phyloP scores from a whole-genome alignment of 2,329 filamentous ascomycete species.

The Aspergillus persii region DNA sequence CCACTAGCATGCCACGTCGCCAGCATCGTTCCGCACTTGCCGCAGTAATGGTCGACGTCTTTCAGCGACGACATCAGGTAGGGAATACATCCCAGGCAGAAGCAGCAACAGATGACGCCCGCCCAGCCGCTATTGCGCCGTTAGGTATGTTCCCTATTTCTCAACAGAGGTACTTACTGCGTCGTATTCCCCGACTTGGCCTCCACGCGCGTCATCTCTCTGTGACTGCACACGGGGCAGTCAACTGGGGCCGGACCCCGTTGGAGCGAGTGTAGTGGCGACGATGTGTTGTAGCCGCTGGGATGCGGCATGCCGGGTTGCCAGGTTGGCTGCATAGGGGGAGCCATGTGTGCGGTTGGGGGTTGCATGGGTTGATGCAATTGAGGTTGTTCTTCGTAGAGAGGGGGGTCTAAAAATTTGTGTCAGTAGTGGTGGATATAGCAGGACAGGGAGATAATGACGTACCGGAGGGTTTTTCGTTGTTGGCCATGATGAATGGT shows the following conservation, averaged over 20 bases:
- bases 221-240: constrained; percentile 47
- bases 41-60: constrained; percentile 50
- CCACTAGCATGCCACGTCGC: constrained; percentile 52
- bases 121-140: constrained; percentile 44
- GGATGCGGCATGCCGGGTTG: constrained; percentile 11
- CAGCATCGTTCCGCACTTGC: constrained; percentile 45
- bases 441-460: background rate
- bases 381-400: constrained; percentile 1
- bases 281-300: constrained; percentile 23
- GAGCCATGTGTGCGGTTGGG: background rate
- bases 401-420: background rate
- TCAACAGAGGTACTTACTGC: constrained; percentile 23
- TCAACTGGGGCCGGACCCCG: constrained; percentile 44
- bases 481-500: background rate
- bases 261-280: constrained; percentile 27
- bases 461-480: background rate
- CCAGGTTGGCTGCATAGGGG: background rate
- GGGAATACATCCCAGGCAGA: constrained; percentile 49
- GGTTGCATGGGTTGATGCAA: background rate
- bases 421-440: no score
- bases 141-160: background rate
- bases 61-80: constrained; percentile 50
- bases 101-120: constrained; percentile 42
- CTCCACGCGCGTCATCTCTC: constrained; percentile 30
- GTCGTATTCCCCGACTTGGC: constrained; percentile 26